Base-by-base conservation (phyloP, 768 basidiomycete species). In the Calocera cornea region DNA sequence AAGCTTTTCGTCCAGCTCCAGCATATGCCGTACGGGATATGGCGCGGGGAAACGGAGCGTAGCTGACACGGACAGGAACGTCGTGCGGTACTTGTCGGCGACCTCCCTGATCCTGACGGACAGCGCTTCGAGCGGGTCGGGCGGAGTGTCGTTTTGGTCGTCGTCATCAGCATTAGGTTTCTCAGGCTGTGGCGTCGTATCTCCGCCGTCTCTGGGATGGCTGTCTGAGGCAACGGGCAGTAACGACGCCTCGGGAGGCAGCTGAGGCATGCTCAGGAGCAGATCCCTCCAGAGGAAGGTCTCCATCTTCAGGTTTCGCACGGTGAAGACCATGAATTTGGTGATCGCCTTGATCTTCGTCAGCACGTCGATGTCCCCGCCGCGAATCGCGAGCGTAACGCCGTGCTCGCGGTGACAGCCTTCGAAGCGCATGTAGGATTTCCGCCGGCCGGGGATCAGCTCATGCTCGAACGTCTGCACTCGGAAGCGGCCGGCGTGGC, bases 371-470 rank as follows among this genome's bases (percentile, higher is more conserved):
- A 88, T 81, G 73, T 95, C 84, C 2, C 85, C 94, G 11, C 97
- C 97, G 47, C 97, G 84, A 54, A 99, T 76, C 41, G 98, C 82
- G 71, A 99, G 88, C 1, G 97, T 98, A 71, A 94, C 97, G 0
- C 95, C 95, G 83, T 92, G 89, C 70, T 97, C 92, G 64, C 84
- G 84, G 73, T 84, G 89, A 73, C 95, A 97, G 1, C 95, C 95
- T 77, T 99, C 97, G 73, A 99, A 98, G 0, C 97, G 88, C 92
- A 99, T 94, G 74, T 92, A 90, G 0, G 95, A 92, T 80, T 99
- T 99, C 67, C 97, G 83, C 19, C 83, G 84, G 22, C 93, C 94
- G n/a, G 95, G 93, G 44, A 98, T 99, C 41, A 95, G 81, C 14
- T 85, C 83, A 76, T 99, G 95, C 70, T 97, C 95, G 75, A 89